A percentile compares a stretch with the other conserved stretches of the same genome.
phyloP scores from a whole-genome alignment of 2,329 filamentous ascomycete species.

The Pyricularia sp. region DNA sequence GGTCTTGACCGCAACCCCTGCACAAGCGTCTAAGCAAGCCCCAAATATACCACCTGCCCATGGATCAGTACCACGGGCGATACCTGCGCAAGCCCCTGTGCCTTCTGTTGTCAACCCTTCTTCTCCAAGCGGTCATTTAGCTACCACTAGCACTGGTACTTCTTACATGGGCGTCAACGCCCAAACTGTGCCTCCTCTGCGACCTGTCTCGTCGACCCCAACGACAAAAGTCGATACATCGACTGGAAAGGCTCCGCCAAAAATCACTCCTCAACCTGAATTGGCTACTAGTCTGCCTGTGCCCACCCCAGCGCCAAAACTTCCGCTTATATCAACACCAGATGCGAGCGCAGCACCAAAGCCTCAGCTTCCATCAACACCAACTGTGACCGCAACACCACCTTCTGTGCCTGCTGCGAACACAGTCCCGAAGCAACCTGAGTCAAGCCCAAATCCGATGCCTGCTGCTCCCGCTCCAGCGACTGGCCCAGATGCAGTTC shows the following conservation, averaged over 20 bases:
- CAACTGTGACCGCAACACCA: not conserved
- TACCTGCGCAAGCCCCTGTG: not conserved
- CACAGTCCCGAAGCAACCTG: not conserved
- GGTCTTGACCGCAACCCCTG: not conserved
- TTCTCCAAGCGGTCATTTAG: not conserved
- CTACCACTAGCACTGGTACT: not conserved
- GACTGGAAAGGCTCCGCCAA: not conserved
- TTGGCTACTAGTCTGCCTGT: not conserved
- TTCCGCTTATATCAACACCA: not conserved
- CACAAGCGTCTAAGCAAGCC: not conserved
- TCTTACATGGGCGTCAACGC: not conserved
- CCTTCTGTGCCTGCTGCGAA: not conserved
- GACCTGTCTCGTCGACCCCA: not conserved
- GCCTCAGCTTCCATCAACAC: not conserved
- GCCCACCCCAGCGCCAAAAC: not conserved
- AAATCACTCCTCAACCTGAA: not conserved
- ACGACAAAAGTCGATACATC: not conserved
- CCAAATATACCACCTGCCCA: not conserved
- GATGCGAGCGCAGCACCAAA: not conserved
- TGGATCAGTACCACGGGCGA: not conserved
- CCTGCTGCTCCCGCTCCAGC: not conserved
- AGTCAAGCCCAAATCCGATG: not conserved
- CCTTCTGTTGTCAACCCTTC: not conserved
- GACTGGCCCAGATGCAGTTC: not conserved
- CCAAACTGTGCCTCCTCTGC: not conserved